phyloP scores from a whole-genome alignment of 2,329 filamentous ascomycete species.

The Phoma herbarum region DNA sequence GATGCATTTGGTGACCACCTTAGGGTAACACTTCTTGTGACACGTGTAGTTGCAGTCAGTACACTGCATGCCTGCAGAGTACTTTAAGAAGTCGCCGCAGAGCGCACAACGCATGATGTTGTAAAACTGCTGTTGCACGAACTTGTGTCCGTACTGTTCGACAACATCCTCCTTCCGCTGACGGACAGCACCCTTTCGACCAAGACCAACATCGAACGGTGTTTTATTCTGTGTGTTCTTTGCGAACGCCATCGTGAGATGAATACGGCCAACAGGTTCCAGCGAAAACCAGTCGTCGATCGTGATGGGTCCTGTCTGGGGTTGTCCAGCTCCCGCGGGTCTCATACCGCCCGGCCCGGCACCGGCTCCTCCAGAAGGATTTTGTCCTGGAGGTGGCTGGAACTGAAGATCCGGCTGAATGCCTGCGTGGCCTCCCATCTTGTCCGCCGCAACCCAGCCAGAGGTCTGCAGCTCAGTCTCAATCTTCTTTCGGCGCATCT shows the following conservation, averaged over 20 bases:
- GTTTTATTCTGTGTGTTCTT: slow-evolving; percentile 87
- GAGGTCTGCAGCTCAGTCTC: slow-evolving; percentile 94
- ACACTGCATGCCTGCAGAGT: slow-evolving; percentile 98
- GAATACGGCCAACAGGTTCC: slow-evolving; percentile 91
- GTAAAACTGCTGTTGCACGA: slow-evolving; percentile 98
- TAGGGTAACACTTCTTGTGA: slow-evolving; percentile 95
- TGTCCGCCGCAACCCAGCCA: slow-evolving; percentile 96
- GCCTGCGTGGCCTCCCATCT: slow-evolving; percentile 74
- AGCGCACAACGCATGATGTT: slow-evolving; percentile 99
- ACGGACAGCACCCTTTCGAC: slow-evolving; percentile 93
- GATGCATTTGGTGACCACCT: slow-evolving; percentile 99
- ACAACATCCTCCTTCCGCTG: slow-evolving; percentile 98
- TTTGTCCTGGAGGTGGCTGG: slow-evolving; percentile 57
- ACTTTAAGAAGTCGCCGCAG: slow-evolving; percentile 98
- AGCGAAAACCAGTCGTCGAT: slow-evolving; percentile 98
- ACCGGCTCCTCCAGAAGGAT: slow-evolving; percentile 50
- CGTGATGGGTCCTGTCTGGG: slow-evolving; percentile 64
- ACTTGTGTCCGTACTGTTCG: slow-evolving; percentile 99
- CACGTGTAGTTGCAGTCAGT: slow-evolving; percentile 99
- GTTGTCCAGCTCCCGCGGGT: slow-evolving; percentile 52
- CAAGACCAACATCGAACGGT: slow-evolving; percentile 86
- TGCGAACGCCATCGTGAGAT: slow-evolving; percentile 87
- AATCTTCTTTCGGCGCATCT: slow-evolving; percentile 96
- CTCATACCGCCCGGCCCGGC: slow-evolving; percentile 52
- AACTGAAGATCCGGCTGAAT: slow-evolving; percentile 65